A percentile compares a stretch with the other conserved stretches of the same genome.
phyloP scores from a whole-genome alignment of 192 early-diverging fungal species.

The Podila minutissima region DNA sequence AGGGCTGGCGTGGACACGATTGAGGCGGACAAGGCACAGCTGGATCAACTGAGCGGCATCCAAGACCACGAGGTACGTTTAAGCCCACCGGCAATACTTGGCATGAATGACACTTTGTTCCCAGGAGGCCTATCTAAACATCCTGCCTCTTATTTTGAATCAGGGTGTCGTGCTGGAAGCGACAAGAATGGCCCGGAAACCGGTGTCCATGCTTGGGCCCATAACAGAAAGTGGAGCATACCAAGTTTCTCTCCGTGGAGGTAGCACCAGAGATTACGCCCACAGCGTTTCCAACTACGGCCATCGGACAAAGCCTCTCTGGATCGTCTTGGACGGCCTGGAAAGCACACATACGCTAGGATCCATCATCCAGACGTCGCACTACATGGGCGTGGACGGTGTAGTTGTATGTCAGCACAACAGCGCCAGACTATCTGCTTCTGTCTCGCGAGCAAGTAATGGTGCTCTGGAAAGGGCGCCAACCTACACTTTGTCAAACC shows the following conservation, averaged over 20 bases:
- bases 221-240: neutral
- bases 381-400: conserved; percentile 1
- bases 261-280: neutral
- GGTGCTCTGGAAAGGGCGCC: neutral
- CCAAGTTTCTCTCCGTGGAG: neutral
- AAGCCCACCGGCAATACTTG: neutral
- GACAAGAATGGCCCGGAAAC: neutral
- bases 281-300: neutral
- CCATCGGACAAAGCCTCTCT: neutral
- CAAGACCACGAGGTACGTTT: neutral
- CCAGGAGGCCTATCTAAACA: too few species aligned
- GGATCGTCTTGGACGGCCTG: conserved; percentile 2
- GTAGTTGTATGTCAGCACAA: neutral
- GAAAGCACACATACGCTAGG: neutral
- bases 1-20: neutral
- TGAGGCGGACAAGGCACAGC: neutral
- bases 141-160: too few species aligned
- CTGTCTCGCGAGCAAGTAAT: neutral
- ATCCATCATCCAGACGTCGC: neutral
- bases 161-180: conserved; percentile 1
- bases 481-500: neutral
- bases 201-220: neutral
- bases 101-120: neutral
- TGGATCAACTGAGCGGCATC: neutral
- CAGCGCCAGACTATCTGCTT: neutral